These are phyloP conservation scores for Podospora comata DNA, from an alignment of 495 filamentous ascomycete species.

Conservation along the genomic window DNA sequence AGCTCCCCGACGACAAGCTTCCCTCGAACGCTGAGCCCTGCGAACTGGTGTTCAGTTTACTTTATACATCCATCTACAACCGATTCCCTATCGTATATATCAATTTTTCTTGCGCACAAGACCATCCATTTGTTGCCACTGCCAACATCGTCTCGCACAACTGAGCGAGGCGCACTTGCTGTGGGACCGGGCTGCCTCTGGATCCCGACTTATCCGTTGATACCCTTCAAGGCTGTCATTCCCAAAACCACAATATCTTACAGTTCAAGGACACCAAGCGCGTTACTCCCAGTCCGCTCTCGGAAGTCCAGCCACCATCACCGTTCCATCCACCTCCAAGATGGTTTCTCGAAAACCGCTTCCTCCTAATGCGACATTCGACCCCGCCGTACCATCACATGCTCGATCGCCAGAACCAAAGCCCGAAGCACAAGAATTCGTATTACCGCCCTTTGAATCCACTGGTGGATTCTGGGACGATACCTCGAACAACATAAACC, in stretches of 20 bases:
- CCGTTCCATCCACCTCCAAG: neutral
- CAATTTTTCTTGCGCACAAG: neutral
- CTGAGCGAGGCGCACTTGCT: neutral
- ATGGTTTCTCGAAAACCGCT: constrained; percentile 41
- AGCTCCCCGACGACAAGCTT: neutral
- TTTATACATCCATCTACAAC: neutral
- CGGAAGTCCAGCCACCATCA: neutral
- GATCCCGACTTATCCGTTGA: neutral
- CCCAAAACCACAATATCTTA: neutral
- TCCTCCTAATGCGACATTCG: constrained; percentile 30
- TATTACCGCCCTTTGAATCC: constrained; percentile 17
- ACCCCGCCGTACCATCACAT: constrained; percentile 27
- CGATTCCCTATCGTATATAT: neutral
- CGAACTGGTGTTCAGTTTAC: neutral
- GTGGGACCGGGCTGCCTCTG: neutral
- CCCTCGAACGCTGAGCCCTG: neutral
- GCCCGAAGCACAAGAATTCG: constrained; percentile 22
- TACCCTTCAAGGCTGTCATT: constrained; percentile 18
- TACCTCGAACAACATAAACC: constrained; percentile 9
- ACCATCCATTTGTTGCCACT: neutral
- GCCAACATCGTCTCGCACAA: neutral
- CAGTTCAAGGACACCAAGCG: neutral
- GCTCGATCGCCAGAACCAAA: constrained; percentile 22
- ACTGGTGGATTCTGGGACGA: constrained; percentile 38
- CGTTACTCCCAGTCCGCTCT: neutral